A percentile compares a stretch with the other conserved stretches of the same genome.
phyloP scores from a whole-genome alignment of 305 asterid genomes.

The Solanum hybrid region DNA sequence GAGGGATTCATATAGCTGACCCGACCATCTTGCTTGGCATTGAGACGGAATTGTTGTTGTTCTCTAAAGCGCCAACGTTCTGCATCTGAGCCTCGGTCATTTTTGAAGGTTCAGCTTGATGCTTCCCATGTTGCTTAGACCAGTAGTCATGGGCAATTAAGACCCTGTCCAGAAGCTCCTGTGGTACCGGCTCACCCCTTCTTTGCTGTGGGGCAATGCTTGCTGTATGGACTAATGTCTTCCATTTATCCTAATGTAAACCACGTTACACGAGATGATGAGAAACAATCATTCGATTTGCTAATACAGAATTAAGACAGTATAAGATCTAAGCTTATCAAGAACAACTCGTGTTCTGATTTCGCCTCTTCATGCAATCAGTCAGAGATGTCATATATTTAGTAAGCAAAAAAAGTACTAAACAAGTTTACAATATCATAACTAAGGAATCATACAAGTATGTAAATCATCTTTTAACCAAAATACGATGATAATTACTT shows the following conservation, averaged over 20 bases:
- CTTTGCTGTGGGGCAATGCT: constrained; percentile 96
- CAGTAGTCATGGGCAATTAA: constrained; percentile 72
- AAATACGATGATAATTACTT: neutral
- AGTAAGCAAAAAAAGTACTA: neutral
- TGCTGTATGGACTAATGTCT: constrained; percentile 90
- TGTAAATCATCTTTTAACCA: neutral
- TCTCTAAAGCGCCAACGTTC: constrained; percentile 19
- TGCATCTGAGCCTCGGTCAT: constrained; percentile 19
- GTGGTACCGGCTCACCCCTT: constrained; percentile 95
- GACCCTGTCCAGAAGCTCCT: constrained; percentile 77
- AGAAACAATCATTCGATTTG: neutral
- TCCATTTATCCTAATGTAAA: constrained; percentile 87
- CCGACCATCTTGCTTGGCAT: neutral
- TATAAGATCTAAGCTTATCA: constrained; percentile 4
- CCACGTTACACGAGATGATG: constrained; percentile 9
- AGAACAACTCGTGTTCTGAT: constrained; percentile 20
- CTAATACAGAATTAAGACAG: neutral
- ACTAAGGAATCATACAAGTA: neutral
- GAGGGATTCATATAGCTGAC: neutral
- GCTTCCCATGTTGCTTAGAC: constrained; percentile 73
- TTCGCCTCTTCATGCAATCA: constrained; percentile 15
- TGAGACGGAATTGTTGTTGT: neutral
- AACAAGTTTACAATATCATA: neutral
- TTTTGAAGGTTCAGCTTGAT: constrained; percentile 28
- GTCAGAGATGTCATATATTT: neutral